Evolutionary conservation across 225 moss, liverwort and hornwort species (phyloP).

Genomic region (Thuidium tamariscinum): DNA sequence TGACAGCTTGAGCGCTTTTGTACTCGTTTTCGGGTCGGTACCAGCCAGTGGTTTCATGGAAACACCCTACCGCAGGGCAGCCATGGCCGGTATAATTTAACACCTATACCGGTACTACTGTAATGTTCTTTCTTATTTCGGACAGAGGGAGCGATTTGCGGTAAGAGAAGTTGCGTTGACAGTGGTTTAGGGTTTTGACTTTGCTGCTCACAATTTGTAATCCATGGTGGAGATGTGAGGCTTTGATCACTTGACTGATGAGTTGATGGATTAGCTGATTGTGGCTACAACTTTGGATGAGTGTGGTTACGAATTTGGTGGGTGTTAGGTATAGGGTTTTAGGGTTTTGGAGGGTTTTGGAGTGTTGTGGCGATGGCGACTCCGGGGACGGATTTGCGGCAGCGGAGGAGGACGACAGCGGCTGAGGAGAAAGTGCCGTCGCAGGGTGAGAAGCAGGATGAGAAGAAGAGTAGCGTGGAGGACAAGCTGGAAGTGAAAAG

Average conservation of each 20-base stretch:
- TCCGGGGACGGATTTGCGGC: slow-evolving; percentile 11
- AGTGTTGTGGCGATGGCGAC: neutral
- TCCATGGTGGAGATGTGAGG: neutral
- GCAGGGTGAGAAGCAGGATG: neutral
- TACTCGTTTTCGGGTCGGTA: neutral
- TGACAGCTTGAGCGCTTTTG: neutral
- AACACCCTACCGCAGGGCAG: too few species aligned
- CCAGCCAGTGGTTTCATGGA: neutral
- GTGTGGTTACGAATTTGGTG: neutral
- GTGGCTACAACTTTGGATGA: neutral
- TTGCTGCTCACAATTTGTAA: too few species aligned
- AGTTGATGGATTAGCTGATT: neutral
- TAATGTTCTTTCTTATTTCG: too few species aligned
- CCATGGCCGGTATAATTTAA: neutral
- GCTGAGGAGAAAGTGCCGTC: neutral
- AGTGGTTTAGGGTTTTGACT: neutral
- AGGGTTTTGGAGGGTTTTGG: neutral
- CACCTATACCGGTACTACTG: neutral
- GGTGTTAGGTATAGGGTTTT: neutral
- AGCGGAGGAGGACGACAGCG: slow-evolving; percentile 7
- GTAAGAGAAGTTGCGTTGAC: neutral
- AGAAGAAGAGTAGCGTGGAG: neutral
- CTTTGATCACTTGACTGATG: neutral
- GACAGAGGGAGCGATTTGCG: neutral
- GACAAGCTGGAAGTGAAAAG: slow-evolving; percentile 4